These are phyloP conservation scores for Colletotrichum aenigma DNA, from an alignment of 2,329 filamentous ascomycete species.

Conservation along the genomic window DNA sequence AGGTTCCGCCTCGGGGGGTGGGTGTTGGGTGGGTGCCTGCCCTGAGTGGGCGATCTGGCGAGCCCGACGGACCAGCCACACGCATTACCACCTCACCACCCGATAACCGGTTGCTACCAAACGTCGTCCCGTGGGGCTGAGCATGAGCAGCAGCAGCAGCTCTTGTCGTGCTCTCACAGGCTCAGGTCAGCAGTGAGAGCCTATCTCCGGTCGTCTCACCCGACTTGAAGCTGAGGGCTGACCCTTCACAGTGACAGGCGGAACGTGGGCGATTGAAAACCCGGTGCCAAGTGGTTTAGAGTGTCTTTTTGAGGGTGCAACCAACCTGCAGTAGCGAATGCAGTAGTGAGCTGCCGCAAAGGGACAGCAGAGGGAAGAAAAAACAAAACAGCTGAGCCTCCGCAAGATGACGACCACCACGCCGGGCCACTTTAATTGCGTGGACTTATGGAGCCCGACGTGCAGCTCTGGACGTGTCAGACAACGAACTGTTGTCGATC, in stretches of 20 bases:
- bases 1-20: not conserved
- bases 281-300: not conserved
- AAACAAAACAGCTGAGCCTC: constrained; percentile 15
- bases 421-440: constrained; percentile 12
- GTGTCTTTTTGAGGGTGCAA: not conserved
- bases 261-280: constrained; percentile 2
- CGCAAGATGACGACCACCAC: constrained; percentile 17
- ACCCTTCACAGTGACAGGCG: not conserved
- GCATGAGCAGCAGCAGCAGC: not conserved
- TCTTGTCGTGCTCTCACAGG: not conserved
- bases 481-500: constrained; percentile 5
- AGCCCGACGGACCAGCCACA: constrained; percentile 10
- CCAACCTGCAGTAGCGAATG: not conserved
- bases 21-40: not conserved
- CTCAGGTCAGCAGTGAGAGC: not conserved
- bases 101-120: constrained; percentile 7
- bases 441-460: constrained; percentile 3
- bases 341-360: not conserved
- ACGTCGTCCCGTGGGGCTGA: not conserved
- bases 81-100: constrained; percentile 3
- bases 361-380: not conserved
- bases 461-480: constrained; percentile 14
- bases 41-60: constrained; percentile 12
- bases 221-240: not conserved
- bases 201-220: not conserved